phyloP scores from a whole-genome alignment of 2,329 filamentous ascomycete species.

The Juglanconis oblonga region DNA sequence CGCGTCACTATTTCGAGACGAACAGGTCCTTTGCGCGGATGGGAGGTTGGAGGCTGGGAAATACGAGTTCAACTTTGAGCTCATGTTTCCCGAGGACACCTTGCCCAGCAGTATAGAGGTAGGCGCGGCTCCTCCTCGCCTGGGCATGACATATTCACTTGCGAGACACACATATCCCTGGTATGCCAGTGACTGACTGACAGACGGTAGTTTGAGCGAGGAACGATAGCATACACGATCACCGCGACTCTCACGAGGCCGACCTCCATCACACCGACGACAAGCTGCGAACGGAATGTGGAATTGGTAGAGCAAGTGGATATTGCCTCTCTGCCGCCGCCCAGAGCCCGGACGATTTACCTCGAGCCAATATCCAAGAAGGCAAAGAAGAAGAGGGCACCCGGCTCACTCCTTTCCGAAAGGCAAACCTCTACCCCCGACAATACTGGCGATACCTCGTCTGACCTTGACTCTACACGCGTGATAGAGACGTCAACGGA shows the following conservation, averaged over 20 bases:
- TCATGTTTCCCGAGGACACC: slow-evolving; percentile 30
- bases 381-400: slow-evolving; percentile 58
- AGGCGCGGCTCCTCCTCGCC: slow-evolving; percentile 35
- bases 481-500: slow-evolving; percentile 37
- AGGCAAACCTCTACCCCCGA: slow-evolving; percentile 28
- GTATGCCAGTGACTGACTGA: not conserved
- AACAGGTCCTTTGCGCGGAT: slow-evolving; percentile 75
- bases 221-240: slow-evolving; percentile 87
- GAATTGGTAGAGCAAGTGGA: slow-evolving; percentile 80
- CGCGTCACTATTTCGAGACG: slow-evolving; percentile 79
- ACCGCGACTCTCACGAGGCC: slow-evolving; percentile 87
- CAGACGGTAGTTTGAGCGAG: slow-evolving; percentile 77
- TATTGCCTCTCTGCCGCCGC: slow-evolving; percentile 69
- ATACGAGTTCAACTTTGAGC: slow-evolving; percentile 67
- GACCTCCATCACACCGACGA: slow-evolving; percentile 77
- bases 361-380: slow-evolving; percentile 81
- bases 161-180: not conserved
- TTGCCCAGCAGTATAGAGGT: slow-evolving; percentile 95
- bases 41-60: slow-evolving; percentile 70
- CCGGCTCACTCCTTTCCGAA: slow-evolving; percentile 36
- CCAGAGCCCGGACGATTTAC: slow-evolving; percentile 79
- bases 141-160: not conserved
- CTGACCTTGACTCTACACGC: slow-evolving; percentile 36
- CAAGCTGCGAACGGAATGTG: slow-evolving; percentile 77
- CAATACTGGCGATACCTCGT: slow-evolving; percentile 34